Evolutionary conservation across 768 basidiomycete species (phyloP).

Genomic region (Pulveroboletus sp.): DNA sequence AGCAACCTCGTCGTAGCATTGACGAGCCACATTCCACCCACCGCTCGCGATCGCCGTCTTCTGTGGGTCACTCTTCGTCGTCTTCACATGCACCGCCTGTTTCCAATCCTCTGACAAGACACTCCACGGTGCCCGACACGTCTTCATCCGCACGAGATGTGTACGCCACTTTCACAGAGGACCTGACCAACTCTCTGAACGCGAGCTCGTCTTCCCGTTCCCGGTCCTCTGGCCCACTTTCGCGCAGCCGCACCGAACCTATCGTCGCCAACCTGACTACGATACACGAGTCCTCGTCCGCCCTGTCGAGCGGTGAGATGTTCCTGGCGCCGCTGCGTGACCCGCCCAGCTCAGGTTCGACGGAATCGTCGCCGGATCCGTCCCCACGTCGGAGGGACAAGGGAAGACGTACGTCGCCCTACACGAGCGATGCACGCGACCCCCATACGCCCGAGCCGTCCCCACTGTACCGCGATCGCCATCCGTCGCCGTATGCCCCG

Average conservation of each 20-base stretch:
- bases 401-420: conserved; percentile 21
- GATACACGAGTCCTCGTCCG: conserved; percentile 24
- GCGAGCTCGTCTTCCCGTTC: conserved; percentile 16
- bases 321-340: conserved; percentile 24
- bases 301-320: conserved; percentile 22
- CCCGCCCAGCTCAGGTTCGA: conserved; percentile 5
- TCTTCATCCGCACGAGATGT: conserved; percentile 18
- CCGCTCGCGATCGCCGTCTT: conserved; percentile 24
- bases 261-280: conserved; percentile 22
- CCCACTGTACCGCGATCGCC: conserved; percentile 24
- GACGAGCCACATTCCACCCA: conserved; percentile 20
- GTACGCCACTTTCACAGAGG: conserved; percentile 25
- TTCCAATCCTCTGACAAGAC: conserved; percentile 21
- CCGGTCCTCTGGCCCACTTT: conserved; percentile 14
- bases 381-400: conserved; percentile 26
- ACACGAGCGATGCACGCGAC: conserved; percentile 9
- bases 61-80: conserved; percentile 10
- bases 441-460: conserved; percentile 27
- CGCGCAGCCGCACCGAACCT: conserved; percentile 30
- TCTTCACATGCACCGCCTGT: conserved; percentile 17
- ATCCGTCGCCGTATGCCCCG: conserved; percentile 18
- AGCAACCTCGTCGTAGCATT: conserved; percentile 20
- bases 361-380: conserved; percentile 26
- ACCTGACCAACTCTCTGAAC: conserved; percentile 18
- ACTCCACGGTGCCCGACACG: conserved; percentile 23